Evolutionary conservation across 2,329 filamentous ascomycete genomes (phyloP).

Genomic region (Fusarium albosuccineum): DNA sequence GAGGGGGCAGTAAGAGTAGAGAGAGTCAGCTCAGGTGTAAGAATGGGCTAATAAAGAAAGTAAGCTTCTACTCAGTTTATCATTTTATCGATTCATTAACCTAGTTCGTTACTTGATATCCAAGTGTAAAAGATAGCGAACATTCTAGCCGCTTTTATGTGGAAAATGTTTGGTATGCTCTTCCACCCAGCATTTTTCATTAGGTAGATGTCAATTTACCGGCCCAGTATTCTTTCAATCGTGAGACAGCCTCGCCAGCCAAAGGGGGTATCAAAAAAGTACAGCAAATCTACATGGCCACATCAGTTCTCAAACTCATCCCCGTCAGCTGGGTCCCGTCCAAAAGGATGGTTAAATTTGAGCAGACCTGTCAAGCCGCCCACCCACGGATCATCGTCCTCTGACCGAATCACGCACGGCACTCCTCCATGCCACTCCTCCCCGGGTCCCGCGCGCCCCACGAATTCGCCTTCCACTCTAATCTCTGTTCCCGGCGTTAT

Average conservation of each 20-base stretch:
- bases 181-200: background rate
- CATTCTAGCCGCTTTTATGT: no score
- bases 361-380: constrained; percentile 91
- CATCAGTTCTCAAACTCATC: constrained; percentile 48
- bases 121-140: no score
- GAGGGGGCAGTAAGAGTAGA: no score
- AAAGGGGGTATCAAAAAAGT: constrained; percentile 35
- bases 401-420: constrained; percentile 85
- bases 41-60: no score
- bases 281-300: constrained; percentile 11
- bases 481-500: constrained; percentile 85
- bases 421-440: constrained; percentile 81
- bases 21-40: no score
- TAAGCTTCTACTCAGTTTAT: no score
- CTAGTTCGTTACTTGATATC: no score
- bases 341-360: constrained; percentile 99
- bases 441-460: constrained; percentile 61
- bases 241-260: background rate
- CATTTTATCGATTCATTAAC: no score
- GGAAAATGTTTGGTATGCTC: no score
- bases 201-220: background rate
- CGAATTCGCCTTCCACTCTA: constrained; percentile 86
- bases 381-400: constrained; percentile 94
- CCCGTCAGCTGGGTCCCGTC: constrained; percentile 56
- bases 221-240: background rate